phyloP scores from a whole-genome alignment of 164 flowering plant species.

The Chimonanthus praecox region DNA sequence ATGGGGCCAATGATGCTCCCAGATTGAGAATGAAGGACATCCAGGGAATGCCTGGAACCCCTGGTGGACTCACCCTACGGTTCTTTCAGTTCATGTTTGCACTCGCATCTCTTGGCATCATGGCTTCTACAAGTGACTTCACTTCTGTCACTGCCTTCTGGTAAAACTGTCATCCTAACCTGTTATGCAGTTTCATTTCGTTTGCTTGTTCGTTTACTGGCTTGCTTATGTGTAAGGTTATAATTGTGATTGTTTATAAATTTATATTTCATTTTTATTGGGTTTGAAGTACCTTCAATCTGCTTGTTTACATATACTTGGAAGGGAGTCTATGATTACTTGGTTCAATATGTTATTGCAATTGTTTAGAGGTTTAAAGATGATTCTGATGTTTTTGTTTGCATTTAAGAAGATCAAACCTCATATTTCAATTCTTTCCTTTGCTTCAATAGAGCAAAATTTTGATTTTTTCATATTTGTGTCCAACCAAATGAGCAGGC shows the following conservation, averaged over 20 bases:
- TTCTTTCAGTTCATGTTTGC: conserved; percentile 59
- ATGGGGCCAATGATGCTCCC: conserved; percentile 21
- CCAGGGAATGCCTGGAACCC: conserved; percentile 88
- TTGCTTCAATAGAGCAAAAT: too few species aligned
- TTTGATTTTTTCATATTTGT: too few species aligned
- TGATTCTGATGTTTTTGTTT: not conserved
- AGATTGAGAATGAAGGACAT: conserved; percentile 77
- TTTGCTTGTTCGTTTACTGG: too few species aligned
- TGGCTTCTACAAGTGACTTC: conserved; percentile 80
- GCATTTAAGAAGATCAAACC: not conserved
- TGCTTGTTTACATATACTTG: not conserved
- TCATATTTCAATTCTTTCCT: not conserved
- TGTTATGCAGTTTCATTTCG: not conserved
- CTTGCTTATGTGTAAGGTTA: not conserved
- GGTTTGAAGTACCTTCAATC: not conserved
- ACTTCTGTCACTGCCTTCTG: conserved; percentile 81
- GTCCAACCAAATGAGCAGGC: too few species aligned
- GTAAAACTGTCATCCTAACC: conserved; percentile 22
- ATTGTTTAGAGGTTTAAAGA: not conserved
- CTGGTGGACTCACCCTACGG: conserved; percentile 59
- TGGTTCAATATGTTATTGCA: not conserved
- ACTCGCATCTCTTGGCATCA: conserved; percentile 45
- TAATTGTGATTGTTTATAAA: not conserved
- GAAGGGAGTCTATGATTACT: not conserved
- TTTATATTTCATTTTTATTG: not conserved